phyloP scores from a whole-genome alignment of 2,329 filamentous ascomycete genomes.

The Aspergillus ochraceoroseus region DNA sequence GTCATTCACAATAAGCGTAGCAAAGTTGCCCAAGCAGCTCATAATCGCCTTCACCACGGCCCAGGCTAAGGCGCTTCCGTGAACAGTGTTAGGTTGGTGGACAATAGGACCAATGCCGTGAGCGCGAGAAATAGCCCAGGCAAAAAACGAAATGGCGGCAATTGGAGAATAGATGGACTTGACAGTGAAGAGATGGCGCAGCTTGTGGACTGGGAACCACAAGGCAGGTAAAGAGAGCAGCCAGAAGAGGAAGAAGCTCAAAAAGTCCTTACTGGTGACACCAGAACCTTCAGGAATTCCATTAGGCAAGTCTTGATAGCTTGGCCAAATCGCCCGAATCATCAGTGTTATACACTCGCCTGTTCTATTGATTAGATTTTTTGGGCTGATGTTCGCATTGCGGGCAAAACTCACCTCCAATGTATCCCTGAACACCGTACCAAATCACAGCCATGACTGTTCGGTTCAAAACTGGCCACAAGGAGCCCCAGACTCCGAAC shows the following conservation, averaged over 20 bases:
- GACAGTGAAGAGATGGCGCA: constrained; percentile 84
- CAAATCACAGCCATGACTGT: constrained; percentile 84
- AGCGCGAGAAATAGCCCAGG: constrained; percentile 78
- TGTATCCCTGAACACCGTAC: constrained; percentile 72
- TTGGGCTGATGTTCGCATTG: background rate
- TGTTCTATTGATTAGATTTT: constrained; percentile 17
- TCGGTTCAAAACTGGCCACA: constrained; percentile 86
- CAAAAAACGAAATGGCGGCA: constrained; percentile 79
- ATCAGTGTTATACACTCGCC: constrained; percentile 81
- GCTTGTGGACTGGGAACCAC: constrained; percentile 83
- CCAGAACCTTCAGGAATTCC: constrained; percentile 60
- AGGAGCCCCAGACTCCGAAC: constrained; percentile 82
- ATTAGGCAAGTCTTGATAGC: constrained; percentile 59
- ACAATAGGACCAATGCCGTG: constrained; percentile 80
- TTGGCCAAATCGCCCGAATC: constrained; percentile 76
- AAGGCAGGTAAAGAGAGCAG: constrained; percentile 72
- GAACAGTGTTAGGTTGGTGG: constrained; percentile 57
- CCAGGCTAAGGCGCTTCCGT: constrained; percentile 71
- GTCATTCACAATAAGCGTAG: constrained; percentile 73
- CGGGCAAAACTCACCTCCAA: constrained; percentile 54
- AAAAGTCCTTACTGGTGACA: constrained; percentile 69
- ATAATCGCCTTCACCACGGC: constrained; percentile 79
- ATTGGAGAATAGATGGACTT: constrained; percentile 80
- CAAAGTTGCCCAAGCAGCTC: constrained; percentile 85
- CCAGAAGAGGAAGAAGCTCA: constrained; percentile 87